Conservation (phyloP, 495 filamentous ascomycete species). For the Annulohypoxylon moriforme region DNA sequence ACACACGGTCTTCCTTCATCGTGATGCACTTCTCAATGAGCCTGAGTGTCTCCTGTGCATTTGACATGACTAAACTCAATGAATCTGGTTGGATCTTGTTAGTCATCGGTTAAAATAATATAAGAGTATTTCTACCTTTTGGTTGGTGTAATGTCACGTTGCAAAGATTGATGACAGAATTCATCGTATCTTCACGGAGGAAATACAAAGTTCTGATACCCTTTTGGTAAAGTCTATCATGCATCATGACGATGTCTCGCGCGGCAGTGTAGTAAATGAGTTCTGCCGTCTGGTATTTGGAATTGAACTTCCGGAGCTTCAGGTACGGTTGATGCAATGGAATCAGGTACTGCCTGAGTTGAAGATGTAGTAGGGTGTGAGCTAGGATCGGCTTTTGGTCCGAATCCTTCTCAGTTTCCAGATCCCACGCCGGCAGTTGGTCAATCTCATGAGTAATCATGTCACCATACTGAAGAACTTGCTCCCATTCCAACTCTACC, state of each 20-base stretch:
- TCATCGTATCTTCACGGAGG: slow-evolving; percentile 50
- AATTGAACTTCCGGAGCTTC: slow-evolving; percentile 45
- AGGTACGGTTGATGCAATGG: slow-evolving; percentile 50
- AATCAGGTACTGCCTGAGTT: slow-evolving; percentile 51
- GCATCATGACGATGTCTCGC: slow-evolving; percentile 51
- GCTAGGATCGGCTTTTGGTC: slow-evolving; percentile 47
- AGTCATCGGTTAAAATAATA: slow-evolving; percentile 15
- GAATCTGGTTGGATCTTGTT: slow-evolving; percentile 40
- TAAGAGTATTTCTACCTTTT: slow-evolving; percentile 43
- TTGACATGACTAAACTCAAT: slow-evolving; percentile 43
- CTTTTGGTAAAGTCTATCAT: slow-evolving; percentile 45
- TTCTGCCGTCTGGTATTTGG: slow-evolving; percentile 46
- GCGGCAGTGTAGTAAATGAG: slow-evolving; percentile 51
- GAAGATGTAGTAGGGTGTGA: slow-evolving; percentile 49
- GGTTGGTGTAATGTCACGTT: slow-evolving; percentile 63
- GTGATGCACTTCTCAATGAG: slow-evolving; percentile 50
- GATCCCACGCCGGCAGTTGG: slow-evolving; percentile 49
- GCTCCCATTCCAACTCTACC: slow-evolving; percentile 45
- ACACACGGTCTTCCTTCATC: slow-evolving; percentile 48
- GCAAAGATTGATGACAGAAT: slow-evolving; percentile 51
- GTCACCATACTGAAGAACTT: slow-evolving; percentile 51
- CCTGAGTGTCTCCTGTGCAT: slow-evolving; percentile 46
- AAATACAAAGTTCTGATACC: slow-evolving; percentile 49
- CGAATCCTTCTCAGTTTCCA: slow-evolving; percentile 28
- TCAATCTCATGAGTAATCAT: slow-evolving; percentile 50